Conservation (phyloP, 2,329 filamentous ascomycete species). For the Pseudogymnoascus sp. region DNA sequence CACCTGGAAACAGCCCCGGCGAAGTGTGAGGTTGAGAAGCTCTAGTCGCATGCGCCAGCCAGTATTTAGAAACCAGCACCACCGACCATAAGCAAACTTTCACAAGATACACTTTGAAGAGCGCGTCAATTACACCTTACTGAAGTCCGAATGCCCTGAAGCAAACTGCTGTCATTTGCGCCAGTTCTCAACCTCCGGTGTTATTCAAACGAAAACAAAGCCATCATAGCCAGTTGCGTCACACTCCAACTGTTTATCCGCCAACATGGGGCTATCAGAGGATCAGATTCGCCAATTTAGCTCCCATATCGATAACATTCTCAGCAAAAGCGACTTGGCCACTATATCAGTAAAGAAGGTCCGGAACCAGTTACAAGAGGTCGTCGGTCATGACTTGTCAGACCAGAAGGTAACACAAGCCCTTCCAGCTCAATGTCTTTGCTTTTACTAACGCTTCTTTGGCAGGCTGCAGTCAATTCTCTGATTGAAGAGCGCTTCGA, state of each 20-base stretch:
- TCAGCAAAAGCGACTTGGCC: conserved; percentile 28
- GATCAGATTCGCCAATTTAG: conserved; percentile 27
- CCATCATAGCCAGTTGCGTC: neutral
- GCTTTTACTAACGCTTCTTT: neutral
- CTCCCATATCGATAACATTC: conserved; percentile 32
- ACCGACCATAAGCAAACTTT: neutral
- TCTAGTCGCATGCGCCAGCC: conserved; percentile 2
- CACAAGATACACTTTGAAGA: neutral
- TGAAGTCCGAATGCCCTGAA: neutral
- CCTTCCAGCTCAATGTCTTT: neutral
- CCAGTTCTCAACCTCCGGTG: neutral
- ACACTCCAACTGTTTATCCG: neutral
- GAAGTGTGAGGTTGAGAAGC: neutral
- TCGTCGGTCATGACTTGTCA: conserved; percentile 27
- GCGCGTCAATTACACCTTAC: neutral
- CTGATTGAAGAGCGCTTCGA: conserved; percentile 51
- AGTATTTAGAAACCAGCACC: neutral
- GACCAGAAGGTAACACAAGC: conserved; percentile 28
- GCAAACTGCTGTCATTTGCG: neutral
- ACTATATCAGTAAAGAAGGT: conserved; percentile 33
- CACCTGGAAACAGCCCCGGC: neutral
- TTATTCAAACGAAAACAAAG: neutral
- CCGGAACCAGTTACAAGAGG: conserved; percentile 27
- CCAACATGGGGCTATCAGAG: conserved; percentile 13
- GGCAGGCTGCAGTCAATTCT: conserved; percentile 41